phyloP scores from a whole-genome alignment of 257 asterid species.

The Echites panduratus region DNA sequence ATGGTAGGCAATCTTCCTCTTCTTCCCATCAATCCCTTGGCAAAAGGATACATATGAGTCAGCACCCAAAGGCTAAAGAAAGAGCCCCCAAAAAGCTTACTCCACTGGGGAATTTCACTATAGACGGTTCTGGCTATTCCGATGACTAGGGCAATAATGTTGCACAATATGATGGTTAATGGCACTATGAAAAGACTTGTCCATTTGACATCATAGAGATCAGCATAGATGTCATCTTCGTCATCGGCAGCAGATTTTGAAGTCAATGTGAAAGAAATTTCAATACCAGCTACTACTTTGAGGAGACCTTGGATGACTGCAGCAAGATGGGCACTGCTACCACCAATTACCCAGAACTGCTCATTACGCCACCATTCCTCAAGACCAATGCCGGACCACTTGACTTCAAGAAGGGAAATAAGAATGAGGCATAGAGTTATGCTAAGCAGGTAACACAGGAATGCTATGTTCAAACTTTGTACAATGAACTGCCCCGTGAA shows the following conservation, averaged over 20 bases:
- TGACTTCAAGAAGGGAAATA: constrained; percentile 86
- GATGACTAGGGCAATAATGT: constrained; percentile 59
- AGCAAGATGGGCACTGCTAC: constrained; percentile 74
- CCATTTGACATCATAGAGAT: constrained; percentile 76
- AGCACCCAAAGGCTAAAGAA: constrained; percentile 94
- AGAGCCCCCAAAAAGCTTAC: constrained; percentile 74
- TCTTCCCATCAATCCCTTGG: constrained; percentile 91
- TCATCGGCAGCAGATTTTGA: constrained; percentile 68
- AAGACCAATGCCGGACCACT: constrained; percentile 84
- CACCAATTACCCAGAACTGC: constrained; percentile 95
- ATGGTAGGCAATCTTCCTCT: constrained; percentile 79
- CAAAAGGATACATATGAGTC: constrained; percentile 80
- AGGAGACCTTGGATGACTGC: constrained; percentile 89
- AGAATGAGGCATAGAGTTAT: constrained; percentile 56
- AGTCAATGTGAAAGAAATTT: constrained; percentile 78
- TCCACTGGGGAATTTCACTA: constrained; percentile 88
- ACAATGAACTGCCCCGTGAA: constrained; percentile 90
- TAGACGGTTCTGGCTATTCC: constrained; percentile 62
- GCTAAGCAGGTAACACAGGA: constrained; percentile 59
- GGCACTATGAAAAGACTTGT: constrained; percentile 76
- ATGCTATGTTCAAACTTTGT: constrained; percentile 42
- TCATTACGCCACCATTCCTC: constrained; percentile 97
- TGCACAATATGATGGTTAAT: constrained; percentile 47
- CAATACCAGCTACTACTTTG: constrained; percentile 80
- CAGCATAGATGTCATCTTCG: constrained; percentile 72